Evolutionary conservation across 768 basidiomycete species (phyloP).

Genomic region (Termitomyces sp.): DNA sequence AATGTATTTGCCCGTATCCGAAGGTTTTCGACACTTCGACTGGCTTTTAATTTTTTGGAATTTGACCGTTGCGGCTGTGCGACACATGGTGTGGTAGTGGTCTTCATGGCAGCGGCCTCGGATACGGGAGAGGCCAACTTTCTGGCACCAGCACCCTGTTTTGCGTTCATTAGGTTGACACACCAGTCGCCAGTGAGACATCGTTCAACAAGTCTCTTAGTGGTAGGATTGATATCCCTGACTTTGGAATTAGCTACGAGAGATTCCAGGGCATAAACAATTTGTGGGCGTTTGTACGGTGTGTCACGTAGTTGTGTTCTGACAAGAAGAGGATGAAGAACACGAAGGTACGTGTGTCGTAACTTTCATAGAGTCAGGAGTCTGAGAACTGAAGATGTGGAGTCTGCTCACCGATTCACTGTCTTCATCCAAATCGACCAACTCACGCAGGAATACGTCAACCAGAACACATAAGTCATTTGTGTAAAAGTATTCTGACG

Average conservation of each 20-base stretch:
- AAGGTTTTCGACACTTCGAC: constrained; percentile 62
- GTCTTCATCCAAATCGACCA: constrained; percentile 89
- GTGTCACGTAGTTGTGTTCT: constrained; percentile 83
- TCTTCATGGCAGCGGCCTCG: constrained; percentile 34
- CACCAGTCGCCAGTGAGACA: constrained; percentile 89
- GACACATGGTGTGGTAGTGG: constrained; percentile 25
- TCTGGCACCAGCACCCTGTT: constrained; percentile 8
- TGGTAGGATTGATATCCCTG: constrained; percentile 81
- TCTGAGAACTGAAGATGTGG: not conserved
- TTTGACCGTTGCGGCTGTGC: constrained; percentile 28
- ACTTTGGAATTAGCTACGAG: constrained; percentile 70
- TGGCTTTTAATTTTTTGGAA: constrained; percentile 49
- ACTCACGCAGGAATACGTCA: constrained; percentile 94
- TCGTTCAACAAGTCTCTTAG: constrained; percentile 85
- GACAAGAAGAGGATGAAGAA: constrained; percentile 89
- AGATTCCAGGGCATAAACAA: constrained; percentile 76
- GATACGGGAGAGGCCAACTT: constrained; percentile 33
- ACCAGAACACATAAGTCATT: constrained; percentile 95
- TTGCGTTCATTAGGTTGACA: constrained; percentile 50
- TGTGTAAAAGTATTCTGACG: constrained; percentile 95
- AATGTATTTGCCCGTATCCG: constrained; percentile 22
- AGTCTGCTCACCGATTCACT: constrained; percentile 72
- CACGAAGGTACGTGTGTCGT: constrained; percentile 94
- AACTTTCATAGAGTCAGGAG: constrained; percentile 38
- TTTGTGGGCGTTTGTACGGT: constrained; percentile 90